phyloP scores from a whole-genome alignment of 345 rosid genomes.

The Sisymbrium altissimum region DNA sequence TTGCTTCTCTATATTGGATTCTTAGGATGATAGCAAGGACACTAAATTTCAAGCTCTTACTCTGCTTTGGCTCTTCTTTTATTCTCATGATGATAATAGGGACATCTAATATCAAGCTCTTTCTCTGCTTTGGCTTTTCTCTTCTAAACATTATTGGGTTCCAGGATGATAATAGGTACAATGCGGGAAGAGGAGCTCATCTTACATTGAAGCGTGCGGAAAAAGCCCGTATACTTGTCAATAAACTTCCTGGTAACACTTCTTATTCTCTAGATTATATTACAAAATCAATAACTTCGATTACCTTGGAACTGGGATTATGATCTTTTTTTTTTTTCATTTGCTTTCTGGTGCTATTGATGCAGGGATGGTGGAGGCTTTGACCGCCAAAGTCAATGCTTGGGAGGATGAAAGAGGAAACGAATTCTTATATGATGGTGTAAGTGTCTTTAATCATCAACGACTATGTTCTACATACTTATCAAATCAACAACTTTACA shows the following conservation, averaged over 20 bases:
- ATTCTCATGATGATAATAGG: conserved; percentile 55
- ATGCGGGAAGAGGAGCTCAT: conserved; percentile 78
- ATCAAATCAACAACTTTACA: background rate
- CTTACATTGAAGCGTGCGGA: conserved; percentile 71
- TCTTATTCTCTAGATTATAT: background rate
- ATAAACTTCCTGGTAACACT: conserved; percentile 68
- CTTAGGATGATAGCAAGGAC: background rate
- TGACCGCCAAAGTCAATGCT: conserved; percentile 45
- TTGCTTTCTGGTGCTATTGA: conserved; percentile 16
- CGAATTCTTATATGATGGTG: conserved; percentile 74
- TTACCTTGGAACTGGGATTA: background rate
- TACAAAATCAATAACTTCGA: background rate
- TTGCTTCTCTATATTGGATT: background rate
- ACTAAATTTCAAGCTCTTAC: background rate
- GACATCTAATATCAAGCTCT: background rate
- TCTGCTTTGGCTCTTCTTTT: background rate
- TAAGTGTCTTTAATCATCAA: conserved; percentile 39
- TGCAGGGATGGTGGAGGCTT: conserved; percentile 59
- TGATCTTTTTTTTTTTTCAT: background rate
- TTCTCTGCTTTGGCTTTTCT: background rate
- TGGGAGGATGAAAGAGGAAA: conserved; percentile 70
- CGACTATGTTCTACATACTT: background rate
- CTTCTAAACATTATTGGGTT: conserved; percentile 10
- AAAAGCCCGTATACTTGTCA: conserved; percentile 59
- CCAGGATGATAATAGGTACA: conserved; percentile 71